Evolutionary conservation across 805 yeast genomes (phyloP).

Genomic region (Hanseniaspora osmophila): DNA sequence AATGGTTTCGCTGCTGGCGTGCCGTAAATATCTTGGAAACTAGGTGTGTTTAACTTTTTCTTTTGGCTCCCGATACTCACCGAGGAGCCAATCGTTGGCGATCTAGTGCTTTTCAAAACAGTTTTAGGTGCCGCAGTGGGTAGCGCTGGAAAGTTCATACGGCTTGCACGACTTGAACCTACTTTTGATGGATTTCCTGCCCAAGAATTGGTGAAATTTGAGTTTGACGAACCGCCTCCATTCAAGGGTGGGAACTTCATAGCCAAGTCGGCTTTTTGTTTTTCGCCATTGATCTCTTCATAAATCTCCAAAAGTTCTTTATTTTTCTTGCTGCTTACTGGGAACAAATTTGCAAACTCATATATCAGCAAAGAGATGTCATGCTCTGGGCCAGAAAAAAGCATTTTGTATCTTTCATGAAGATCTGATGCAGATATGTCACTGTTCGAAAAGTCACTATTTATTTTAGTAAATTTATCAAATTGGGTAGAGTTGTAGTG

Average conservation of each 20-base stretch:
- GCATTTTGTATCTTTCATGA: slow-evolving; percentile 28
- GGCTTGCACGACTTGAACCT: slow-evolving; percentile 8
- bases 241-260: slow-evolving; percentile 15
- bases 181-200: slow-evolving; percentile 9
- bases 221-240: slow-evolving; percentile 9
- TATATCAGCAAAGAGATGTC: slow-evolving; percentile 37
- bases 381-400: slow-evolving; percentile 28
- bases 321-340: slow-evolving; percentile 31
- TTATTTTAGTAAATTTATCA: slow-evolving; percentile 34
- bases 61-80: not conserved
- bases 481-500: slow-evolving; percentile 36
- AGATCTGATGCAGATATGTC: slow-evolving; percentile 36
- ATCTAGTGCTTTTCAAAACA: slow-evolving; percentile 5
- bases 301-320: slow-evolving; percentile 24
- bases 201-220: slow-evolving; percentile 20
- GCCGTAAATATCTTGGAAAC: not conserved
- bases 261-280: slow-evolving; percentile 8
- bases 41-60: not conserved
- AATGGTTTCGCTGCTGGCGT: slow-evolving; percentile 1
- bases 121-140: slow-evolving; percentile 8
- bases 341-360: slow-evolving; percentile 46
- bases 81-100: not conserved
- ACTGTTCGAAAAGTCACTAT: slow-evolving; percentile 32
- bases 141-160: slow-evolving; percentile 23
- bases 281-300: slow-evolving; percentile 14